Evolutionary conservation across 495 filamentous ascomycete species (phyloP).

Genomic region (Pseudoneurospora amorphoporcata): DNA sequence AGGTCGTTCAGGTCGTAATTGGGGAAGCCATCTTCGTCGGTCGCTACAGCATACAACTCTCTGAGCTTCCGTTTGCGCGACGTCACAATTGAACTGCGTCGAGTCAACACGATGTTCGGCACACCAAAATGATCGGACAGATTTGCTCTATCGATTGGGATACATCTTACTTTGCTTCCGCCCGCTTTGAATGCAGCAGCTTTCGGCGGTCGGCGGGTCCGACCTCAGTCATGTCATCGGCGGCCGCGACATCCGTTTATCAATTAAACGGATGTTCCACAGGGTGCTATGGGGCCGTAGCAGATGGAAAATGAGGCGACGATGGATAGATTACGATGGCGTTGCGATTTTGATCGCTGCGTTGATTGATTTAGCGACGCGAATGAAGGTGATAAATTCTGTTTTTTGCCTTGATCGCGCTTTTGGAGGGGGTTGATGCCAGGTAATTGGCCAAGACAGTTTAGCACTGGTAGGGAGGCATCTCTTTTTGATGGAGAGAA

Average conservation of each 20-base stretch:
- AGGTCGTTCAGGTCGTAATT: slow-evolving; percentile 31
- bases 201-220: slow-evolving; percentile 42
- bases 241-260: slow-evolving; percentile 49
- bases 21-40: slow-evolving; percentile 35
- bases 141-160: slow-evolving; percentile 30
- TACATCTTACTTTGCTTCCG: slow-evolving; percentile 37
- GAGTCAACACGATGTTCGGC: slow-evolving; percentile 23
- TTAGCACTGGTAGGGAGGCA: background rate
- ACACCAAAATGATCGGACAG: slow-evolving; percentile 37
- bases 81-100: slow-evolving; percentile 57
- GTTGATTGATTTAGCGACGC: slow-evolving; percentile 17
- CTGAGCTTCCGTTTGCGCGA: slow-evolving; percentile 77
- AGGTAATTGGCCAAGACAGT: background rate
- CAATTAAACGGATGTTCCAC: slow-evolving; percentile 39
- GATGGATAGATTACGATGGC: slow-evolving; percentile 60
- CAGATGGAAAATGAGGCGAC: slow-evolving; percentile 22
- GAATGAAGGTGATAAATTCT: slow-evolving; percentile 23
- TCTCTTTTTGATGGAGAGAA: background rate
- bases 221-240: slow-evolving; percentile 50
- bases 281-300: slow-evolving; percentile 19
- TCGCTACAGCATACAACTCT: slow-evolving; percentile 60
- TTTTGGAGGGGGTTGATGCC: background rate
- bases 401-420: slow-evolving; percentile 9
- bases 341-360: slow-evolving; percentile 41
- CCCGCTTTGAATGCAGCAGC: slow-evolving; percentile 44